A percentile compares a stretch with the other conserved stretches of the same genome.
phyloP scores from a whole-genome alignment of 2,329 filamentous ascomycete genomes.

The Dactylellina parvicollis region DNA sequence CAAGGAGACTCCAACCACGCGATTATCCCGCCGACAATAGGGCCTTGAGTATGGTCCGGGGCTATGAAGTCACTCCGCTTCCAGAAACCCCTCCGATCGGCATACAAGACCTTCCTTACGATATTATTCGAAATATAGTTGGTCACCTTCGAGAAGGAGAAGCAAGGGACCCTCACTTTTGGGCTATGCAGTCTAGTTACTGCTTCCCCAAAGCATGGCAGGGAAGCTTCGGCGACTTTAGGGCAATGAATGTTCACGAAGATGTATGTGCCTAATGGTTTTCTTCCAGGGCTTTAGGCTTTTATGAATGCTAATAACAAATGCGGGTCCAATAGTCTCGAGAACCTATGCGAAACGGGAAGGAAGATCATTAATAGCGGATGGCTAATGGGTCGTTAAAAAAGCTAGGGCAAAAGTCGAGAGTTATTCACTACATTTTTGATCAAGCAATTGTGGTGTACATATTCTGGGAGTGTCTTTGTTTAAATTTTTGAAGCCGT shows the following conservation, averaged over 20 bases:
- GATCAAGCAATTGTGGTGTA: no score
- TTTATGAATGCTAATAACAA: not conserved
- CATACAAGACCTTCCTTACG: conserved; percentile 35
- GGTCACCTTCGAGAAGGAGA: conserved; percentile 32
- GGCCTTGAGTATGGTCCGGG: conserved; percentile 27
- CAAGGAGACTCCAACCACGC: conserved; percentile 16
- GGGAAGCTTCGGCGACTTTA: conserved; percentile 49
- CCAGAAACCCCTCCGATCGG: conserved; percentile 11
- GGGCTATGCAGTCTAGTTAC: conserved; percentile 49
- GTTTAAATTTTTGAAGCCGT: no score
- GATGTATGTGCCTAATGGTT: conserved; percentile 6
- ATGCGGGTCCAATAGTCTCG: not conserved
- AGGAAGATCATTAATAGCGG: not conserved
- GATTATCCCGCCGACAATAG: conserved; percentile 3
- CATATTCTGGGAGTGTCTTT: no score
- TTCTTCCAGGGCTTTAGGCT: not conserved
- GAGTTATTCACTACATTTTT: no score
- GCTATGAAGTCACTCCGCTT: conserved; percentile 32
- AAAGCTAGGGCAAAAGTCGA: no score
- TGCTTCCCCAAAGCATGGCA: conserved; percentile 50
- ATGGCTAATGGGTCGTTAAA: no score
- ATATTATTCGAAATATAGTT: conserved; percentile 33
- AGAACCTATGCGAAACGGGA: not conserved
- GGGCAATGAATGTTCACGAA: conserved; percentile 49
- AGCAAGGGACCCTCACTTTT: conserved; percentile 45